Evolutionary conservation across 305 asterid genomes (phyloP).

Genomic region (Fraxinus velutina): DNA sequence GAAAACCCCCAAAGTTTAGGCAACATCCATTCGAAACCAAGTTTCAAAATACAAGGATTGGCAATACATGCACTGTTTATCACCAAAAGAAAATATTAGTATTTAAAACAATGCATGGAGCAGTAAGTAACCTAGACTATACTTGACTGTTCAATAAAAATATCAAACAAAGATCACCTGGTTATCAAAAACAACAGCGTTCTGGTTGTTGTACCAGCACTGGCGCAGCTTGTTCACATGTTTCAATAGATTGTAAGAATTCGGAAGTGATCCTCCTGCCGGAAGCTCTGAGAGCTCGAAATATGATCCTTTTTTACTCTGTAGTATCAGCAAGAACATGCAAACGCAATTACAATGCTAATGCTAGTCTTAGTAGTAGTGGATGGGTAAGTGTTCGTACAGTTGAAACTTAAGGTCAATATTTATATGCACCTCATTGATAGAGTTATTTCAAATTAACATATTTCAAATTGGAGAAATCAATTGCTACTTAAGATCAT

Average conservation of each 20-base stretch:
- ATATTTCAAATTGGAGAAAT: neutral
- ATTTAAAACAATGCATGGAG: neutral
- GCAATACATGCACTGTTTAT: neutral
- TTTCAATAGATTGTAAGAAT: constrained; percentile 37
- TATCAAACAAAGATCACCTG: constrained; percentile 42
- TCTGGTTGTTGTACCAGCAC: constrained; percentile 46
- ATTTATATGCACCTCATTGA: constrained; percentile 16
- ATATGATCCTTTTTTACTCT: constrained; percentile 34
- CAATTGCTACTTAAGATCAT: neutral
- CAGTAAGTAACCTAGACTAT: neutral
- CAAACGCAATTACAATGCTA: constrained; percentile 7
- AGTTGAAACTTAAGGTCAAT: constrained; percentile 9
- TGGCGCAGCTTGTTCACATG: constrained; percentile 62
- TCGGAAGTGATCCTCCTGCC: constrained; percentile 32
- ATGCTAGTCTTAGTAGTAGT: neutral
- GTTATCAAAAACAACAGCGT: constrained; percentile 59
- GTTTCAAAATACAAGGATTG: neutral
- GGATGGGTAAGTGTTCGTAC: neutral
- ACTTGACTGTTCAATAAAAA: neutral
- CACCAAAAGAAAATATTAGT: neutral
- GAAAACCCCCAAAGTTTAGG: neutral
- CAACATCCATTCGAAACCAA: neutral
- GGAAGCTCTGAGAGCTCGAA: constrained; percentile 43
- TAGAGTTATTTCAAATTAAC: neutral
- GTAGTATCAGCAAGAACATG: constrained; percentile 30